Percentiles rank a stretch among this genome's conserved stretches.
These are phyloP conservation scores for Russula compacta DNA, from an alignment of 768 basidiomycete species.

Conservation along the genomic window DNA sequence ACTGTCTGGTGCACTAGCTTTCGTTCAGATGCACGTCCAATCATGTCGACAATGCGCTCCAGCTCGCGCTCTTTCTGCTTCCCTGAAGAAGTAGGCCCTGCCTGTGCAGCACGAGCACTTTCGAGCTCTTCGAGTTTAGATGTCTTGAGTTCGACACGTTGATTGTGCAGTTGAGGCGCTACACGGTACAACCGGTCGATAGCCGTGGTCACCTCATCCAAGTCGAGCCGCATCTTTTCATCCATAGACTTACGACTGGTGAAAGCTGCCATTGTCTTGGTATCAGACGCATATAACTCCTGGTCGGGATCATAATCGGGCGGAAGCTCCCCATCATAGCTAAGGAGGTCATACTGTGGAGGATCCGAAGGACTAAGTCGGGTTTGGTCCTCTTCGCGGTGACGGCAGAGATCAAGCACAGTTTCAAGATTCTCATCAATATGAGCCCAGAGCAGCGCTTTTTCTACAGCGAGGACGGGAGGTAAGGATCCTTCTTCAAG, in stretches of 20 bases:
- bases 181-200: slow-evolving; percentile 83
- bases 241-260: slow-evolving; percentile 26
- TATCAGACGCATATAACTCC: not conserved
- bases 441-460: slow-evolving; percentile 18
- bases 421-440: slow-evolving; percentile 18
- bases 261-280: slow-evolving; percentile 13
- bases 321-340: slow-evolving; percentile 27
- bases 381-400: slow-evolving; percentile 13
- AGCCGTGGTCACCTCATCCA: slow-evolving; percentile 77
- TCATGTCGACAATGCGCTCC: slow-evolving; percentile 59
- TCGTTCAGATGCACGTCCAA: slow-evolving; percentile 63
- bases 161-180: slow-evolving; percentile 83
- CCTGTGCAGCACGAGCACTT: slow-evolving; percentile 45
- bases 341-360: slow-evolving; percentile 23
- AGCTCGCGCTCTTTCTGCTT: slow-evolving; percentile 51
- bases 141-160: slow-evolving; percentile 82
- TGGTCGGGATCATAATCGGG: slow-evolving; percentile 27
- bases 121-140: slow-evolving; percentile 67
- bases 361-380: slow-evolving; percentile 1
- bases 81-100: slow-evolving; percentile 27
- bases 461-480: slow-evolving; percentile 19
- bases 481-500: not conserved
- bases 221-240: slow-evolving; percentile 81
- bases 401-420: slow-evolving; percentile 17
- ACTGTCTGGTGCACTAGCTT: slow-evolving; percentile 64